Evolutionary conservation across 441 rosid genomes (phyloP).

Genomic region (Brassica balearica): DNA sequence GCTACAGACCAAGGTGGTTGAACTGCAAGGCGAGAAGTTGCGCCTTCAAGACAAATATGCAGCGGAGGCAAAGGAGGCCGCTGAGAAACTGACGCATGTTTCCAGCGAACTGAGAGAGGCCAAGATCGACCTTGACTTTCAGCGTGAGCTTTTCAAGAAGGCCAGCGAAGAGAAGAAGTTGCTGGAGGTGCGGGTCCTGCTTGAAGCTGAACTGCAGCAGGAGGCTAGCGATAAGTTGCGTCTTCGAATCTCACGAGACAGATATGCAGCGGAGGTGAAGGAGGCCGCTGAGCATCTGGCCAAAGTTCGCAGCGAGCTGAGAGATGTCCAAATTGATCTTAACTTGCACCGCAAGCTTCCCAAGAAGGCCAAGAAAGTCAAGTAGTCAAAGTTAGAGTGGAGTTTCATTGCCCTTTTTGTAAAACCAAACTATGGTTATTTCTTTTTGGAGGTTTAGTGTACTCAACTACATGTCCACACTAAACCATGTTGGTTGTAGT

Average conservation of each 20-base stretch:
- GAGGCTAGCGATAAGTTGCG: slow-evolving; percentile 3
- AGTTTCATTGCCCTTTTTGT: not conserved
- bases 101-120: not conserved
- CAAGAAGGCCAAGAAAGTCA: not conserved
- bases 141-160: not conserved
- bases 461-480: not conserved
- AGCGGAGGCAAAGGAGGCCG: too few relatives aligned
- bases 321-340: not conserved
- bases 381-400: not conserved
- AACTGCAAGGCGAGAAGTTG: not conserved
- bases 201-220: slow-evolving; percentile 3
- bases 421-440: not conserved
- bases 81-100: not conserved
- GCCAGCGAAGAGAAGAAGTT: not conserved
- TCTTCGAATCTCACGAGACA: not conserved
- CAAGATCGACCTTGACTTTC: not conserved
- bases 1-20: not conserved
- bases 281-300: not conserved
- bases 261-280: not conserved
- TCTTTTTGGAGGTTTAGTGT: not conserved
- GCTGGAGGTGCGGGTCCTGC: not conserved
- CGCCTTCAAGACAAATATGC: not conserved
- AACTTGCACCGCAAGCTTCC: not conserved
- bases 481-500: not conserved
- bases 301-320: not conserved